Percentiles rank a stretch among this genome's conserved stretches.
Evolutionary conservation across 2,329 filamentous ascomycete species (phyloP).

Genomic region (Pseudogymnoascus verrucosus): DNA sequence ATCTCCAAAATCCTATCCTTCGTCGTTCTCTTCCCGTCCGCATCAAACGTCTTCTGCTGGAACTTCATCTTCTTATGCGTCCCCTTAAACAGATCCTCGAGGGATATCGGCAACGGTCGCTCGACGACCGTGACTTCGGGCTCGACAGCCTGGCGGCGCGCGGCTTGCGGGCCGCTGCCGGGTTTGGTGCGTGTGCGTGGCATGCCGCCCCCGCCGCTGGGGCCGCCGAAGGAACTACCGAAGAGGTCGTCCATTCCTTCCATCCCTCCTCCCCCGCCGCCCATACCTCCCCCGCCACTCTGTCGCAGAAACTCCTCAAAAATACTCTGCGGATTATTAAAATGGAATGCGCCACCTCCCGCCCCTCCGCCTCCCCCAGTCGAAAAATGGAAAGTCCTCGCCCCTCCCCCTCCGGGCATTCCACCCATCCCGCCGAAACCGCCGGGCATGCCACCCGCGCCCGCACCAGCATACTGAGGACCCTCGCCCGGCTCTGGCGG

Average conservation of each 20-base stretch:
- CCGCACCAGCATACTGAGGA: constrained; percentile 41
- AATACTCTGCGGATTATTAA: constrained; percentile 75
- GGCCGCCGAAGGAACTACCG: no score
- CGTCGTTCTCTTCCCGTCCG: constrained; percentile 69
- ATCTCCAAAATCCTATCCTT: constrained; percentile 90
- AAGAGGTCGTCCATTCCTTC: no score
- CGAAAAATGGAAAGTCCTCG: constrained; percentile 42
- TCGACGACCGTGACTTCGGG: constrained; percentile 90
- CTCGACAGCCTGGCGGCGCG: neutral
- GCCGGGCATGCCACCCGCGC: constrained; percentile 44
- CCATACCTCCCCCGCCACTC: constrained; percentile 29
- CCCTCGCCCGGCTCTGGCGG: constrained; percentile 53
- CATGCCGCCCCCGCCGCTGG: constrained; percentile 25
- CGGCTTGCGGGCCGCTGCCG: no score
- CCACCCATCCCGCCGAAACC: constrained; percentile 39
- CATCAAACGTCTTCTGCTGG: constrained; percentile 90
- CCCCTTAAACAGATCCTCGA: constrained; percentile 85
- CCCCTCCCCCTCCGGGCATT: constrained; percentile 35
- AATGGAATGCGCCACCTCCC: constrained; percentile 61
- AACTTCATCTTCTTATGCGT: constrained; percentile 97
- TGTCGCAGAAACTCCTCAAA: constrained; percentile 73
- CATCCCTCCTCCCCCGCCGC: constrained; percentile 11
- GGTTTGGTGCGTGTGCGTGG: neutral
- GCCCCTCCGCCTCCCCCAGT: constrained; percentile 38
- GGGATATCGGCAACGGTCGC: constrained; percentile 66